phyloP scores from a whole-genome alignment of 305 asterid genomes.

The Solanum hybrid region DNA sequence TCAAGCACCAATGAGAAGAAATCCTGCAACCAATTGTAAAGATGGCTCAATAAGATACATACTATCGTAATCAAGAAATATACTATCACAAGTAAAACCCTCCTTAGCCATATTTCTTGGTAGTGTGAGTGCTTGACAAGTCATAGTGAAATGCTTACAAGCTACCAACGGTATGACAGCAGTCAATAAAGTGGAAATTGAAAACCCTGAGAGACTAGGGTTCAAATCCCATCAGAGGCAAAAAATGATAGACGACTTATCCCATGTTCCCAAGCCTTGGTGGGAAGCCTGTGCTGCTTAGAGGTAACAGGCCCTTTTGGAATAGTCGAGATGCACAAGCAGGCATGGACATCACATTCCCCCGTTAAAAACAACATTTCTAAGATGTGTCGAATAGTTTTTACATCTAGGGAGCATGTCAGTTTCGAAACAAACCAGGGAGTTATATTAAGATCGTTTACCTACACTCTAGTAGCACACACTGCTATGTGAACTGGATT shows the following conservation, averaged over 20 bases:
- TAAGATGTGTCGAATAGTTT: neutral
- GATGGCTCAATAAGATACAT: neutral
- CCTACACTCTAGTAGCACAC: neutral
- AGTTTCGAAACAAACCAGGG: neutral
- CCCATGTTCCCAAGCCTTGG: neutral
- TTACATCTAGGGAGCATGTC: neutral
- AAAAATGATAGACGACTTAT: neutral
- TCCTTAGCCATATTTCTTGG: neutral
- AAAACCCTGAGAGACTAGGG: neutral
- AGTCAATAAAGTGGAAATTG: neutral
- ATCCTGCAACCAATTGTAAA: constrained; percentile 42
- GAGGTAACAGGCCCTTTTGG: neutral
- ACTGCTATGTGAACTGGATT: neutral
- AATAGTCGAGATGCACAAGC: neutral
- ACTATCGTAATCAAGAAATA: neutral
- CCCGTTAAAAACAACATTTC: neutral
- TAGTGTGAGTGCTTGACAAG: neutral
- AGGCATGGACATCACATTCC: neutral
- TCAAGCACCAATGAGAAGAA: constrained; percentile 79
- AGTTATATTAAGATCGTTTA: neutral
- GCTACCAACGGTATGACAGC: neutral
- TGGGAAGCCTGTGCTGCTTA: neutral
- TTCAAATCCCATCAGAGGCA: neutral
- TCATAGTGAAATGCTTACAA: neutral
- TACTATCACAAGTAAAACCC: neutral